These are phyloP conservation scores for Fusarium pseudocircinatum DNA, from an alignment of 2,329 filamentous ascomycete genomes.

Conservation along the genomic window DNA sequence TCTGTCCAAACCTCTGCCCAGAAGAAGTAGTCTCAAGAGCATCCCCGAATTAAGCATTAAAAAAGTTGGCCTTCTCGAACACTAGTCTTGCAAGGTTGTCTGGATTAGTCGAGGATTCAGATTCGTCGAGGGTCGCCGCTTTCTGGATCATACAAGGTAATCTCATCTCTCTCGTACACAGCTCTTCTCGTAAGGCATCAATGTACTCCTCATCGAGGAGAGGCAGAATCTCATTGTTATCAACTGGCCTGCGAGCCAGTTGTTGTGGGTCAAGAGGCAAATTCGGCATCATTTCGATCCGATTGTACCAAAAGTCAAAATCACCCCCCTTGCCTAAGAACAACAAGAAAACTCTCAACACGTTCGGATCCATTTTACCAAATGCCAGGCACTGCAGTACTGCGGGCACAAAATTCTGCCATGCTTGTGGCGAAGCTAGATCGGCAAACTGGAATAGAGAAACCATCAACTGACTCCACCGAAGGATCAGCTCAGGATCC, in stretches of 20 bases:
- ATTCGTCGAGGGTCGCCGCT: not conserved
- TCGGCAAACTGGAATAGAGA: slow-evolving; percentile 36
- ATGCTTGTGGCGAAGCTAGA: slow-evolving; percentile 16
- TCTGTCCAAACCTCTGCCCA: too few species aligned
- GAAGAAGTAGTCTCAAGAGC: not conserved
- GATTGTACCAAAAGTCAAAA: slow-evolving; percentile 18
- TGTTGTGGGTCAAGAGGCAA: not conserved
- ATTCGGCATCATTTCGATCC: not conserved
- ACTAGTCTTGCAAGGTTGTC: not conserved
- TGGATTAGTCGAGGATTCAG: not conserved
- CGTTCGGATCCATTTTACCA: not conserved
- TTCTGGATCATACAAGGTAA: not conserved
- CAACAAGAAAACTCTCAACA: slow-evolving; percentile 13
- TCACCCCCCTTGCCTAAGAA: slow-evolving; percentile 20
- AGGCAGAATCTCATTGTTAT: not conserved
- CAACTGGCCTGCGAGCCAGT: not conserved
- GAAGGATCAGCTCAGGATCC: slow-evolving; percentile 29
- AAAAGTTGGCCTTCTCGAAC: not conserved
- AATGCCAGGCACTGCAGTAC: not conserved
- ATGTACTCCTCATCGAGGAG: not conserved
- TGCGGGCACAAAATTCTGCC: slow-evolving; percentile 1
- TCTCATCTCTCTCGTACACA: slow-evolving; percentile 8
- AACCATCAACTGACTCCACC: slow-evolving; percentile 29
- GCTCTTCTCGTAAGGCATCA: not conserved
- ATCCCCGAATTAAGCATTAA: not conserved